phyloP scores from a whole-genome alignment of 176 grass and related monocot species.

The Zoysia japonica region DNA sequence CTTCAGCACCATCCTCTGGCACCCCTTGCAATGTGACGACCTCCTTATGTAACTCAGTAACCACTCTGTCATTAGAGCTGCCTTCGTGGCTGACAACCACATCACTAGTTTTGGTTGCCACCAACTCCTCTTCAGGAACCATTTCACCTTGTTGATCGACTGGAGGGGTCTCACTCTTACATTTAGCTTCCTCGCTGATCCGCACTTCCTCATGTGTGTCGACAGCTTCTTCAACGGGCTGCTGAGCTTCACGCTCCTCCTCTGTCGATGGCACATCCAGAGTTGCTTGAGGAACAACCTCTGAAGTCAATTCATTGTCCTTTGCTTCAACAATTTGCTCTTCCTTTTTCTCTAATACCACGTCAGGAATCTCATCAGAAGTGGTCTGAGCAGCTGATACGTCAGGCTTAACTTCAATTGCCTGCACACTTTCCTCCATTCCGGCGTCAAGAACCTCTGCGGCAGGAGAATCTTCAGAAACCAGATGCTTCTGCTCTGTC shows the following conservation, averaged over 20 bases:
- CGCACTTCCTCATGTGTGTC: constrained; percentile 18
- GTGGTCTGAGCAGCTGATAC: constrained; percentile 25
- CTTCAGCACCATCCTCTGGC: constrained; percentile 11
- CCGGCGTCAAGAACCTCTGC: constrained; percentile 1
- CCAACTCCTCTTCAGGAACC: constrained; percentile 4
- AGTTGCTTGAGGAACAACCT: constrained; percentile 17
- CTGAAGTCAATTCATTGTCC: constrained; percentile 6
- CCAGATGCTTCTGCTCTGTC: constrained; percentile 21
- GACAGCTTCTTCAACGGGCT: constrained; percentile 4
- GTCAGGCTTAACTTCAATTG: background rate
- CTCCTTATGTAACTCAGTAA: constrained; percentile 32
- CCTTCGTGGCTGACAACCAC: constrained; percentile 29
- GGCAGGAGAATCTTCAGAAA: constrained; percentile 24
- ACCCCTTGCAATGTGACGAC: constrained; percentile 30
- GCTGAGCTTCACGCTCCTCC: constrained; percentile 12
- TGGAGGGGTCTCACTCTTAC: constrained; percentile 5
- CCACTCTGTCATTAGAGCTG: constrained; percentile 16
- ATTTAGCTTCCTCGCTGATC: constrained; percentile 34
- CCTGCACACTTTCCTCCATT: constrained; percentile 18
- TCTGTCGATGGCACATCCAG: constrained; percentile 21
- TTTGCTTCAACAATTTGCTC: constrained; percentile 13
- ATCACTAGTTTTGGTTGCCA: background rate
- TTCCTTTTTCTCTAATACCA: constrained; percentile 15
- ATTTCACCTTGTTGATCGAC: constrained; percentile 26
- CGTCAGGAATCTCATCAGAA: constrained; percentile 19